These are phyloP conservation scores for Candida suzukii DNA, from an alignment of 805 yeast genomes.

Conservation along the genomic window DNA sequence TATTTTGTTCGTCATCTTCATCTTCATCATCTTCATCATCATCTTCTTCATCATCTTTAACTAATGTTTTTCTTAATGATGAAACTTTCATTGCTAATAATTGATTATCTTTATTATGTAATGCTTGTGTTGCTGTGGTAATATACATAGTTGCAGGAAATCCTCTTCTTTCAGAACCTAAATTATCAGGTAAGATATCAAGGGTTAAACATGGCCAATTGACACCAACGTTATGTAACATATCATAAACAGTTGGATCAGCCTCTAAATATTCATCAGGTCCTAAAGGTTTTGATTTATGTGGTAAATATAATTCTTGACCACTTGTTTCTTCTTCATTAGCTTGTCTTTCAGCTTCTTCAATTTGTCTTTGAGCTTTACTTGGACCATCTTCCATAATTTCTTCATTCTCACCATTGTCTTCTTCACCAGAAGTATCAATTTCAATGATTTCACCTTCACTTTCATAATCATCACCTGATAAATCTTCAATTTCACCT, in stretches of 20 bases:
- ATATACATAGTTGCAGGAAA: slow-evolving; percentile 84
- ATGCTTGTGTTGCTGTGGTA: slow-evolving; percentile 92
- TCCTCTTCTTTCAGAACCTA: slow-evolving; percentile 82
- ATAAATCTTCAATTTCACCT: slow-evolving; percentile 75
- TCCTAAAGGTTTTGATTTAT: slow-evolving; percentile 81
- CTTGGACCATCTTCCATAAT: slow-evolving; percentile 9
- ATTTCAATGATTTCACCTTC: slow-evolving; percentile 84
- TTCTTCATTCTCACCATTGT: slow-evolving; percentile 28
- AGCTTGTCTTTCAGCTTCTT: slow-evolving; percentile 29
- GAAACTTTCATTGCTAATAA: slow-evolving; percentile 76
- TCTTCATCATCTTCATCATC: slow-evolving; percentile 69
- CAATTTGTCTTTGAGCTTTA: slow-evolving; percentile 18
- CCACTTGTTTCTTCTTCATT: slow-evolving; percentile 30
- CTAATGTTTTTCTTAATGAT: slow-evolving; percentile 76
- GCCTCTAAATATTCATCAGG: slow-evolving; percentile 96
- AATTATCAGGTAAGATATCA: slow-evolving; percentile 78
- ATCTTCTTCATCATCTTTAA: slow-evolving; percentile 75
- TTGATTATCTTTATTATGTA: slow-evolving; percentile 81
- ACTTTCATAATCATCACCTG: slow-evolving; percentile 89
- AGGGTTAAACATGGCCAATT: slow-evolving; percentile 97
- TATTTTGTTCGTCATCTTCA: slow-evolving; percentile 57
- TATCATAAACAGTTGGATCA: slow-evolving; percentile 91
- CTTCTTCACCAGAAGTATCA: slow-evolving; percentile 52
- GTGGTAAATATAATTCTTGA: slow-evolving; percentile 66
- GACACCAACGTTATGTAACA: slow-evolving; percentile 88